Conservation (phyloP, 371 early-diverging fungal species). For the Mucor circinelloides region DNA sequence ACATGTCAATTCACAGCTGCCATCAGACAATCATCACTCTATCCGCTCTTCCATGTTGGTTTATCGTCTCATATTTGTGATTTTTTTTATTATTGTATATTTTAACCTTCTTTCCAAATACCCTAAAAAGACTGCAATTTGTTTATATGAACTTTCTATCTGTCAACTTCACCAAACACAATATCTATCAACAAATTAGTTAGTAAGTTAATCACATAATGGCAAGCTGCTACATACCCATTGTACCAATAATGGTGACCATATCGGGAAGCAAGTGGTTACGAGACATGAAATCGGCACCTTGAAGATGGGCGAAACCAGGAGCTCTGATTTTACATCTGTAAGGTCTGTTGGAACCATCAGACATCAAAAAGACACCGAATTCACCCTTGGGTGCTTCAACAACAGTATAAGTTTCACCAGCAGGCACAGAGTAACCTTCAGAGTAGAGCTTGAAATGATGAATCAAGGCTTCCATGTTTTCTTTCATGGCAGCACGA, state of each 20-base stretch:
- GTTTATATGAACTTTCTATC: slow-evolving; percentile 43
- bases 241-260: slow-evolving; percentile 88
- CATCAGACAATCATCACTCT: no score
- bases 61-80: not conserved
- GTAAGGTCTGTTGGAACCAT: slow-evolving; percentile 94
- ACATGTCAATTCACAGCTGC: no score
- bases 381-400: slow-evolving; percentile 99
- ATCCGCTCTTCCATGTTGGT: not conserved
- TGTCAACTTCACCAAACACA: slow-evolving; percentile 93
- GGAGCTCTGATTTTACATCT: slow-evolving; percentile 98
- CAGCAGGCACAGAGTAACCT: slow-evolving; percentile 95
- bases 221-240: no score
- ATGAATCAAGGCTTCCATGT: slow-evolving; percentile 98
- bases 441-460: slow-evolving; percentile 98
- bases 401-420: slow-evolving; percentile 95
- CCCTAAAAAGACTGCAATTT: not conserved
- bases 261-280: slow-evolving; percentile 94
- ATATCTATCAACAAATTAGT: slow-evolving; percentile 64
- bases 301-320: slow-evolving; percentile 94
- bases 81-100: slow-evolving; percentile 1
- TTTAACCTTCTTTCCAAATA: not conserved
- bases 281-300: slow-evolving; percentile 86
- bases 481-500: slow-evolving; percentile 95
- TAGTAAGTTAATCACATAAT: slow-evolving; percentile 20
- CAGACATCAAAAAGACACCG: slow-evolving; percentile 88